A percentile compares a stretch with the other conserved stretches of the same genome.
These are phyloP conservation scores for Mortierella polycephala DNA, from an alignment of 371 early-diverging fungal genomes.

Conservation along the genomic window DNA sequence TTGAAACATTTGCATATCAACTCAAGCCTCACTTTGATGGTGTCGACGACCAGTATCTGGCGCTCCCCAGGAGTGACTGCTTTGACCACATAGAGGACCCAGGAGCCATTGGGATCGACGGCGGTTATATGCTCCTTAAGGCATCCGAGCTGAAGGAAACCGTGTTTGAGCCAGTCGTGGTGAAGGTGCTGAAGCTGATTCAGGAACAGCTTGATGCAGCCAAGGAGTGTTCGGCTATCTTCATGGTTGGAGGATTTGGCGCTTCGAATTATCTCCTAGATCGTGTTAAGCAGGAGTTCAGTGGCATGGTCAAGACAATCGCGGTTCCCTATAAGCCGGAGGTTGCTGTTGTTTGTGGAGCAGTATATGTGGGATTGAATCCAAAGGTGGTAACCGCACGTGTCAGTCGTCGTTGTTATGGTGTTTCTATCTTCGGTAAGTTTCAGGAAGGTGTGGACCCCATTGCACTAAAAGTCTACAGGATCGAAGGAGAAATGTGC, in stretches of 20 bases:
- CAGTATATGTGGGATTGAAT: conserved; percentile 35
- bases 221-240: conserved; percentile 53
- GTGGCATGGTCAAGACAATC: conserved; percentile 16
- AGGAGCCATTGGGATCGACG: conserved; percentile 32
- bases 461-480: not conserved
- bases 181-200: conserved; percentile 58
- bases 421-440: not conserved
- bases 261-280: conserved; percentile 57
- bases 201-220: conserved; percentile 49
- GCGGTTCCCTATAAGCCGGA: conserved; percentile 32
- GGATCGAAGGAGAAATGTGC: conserved; percentile 6
- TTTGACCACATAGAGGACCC: conserved; percentile 55
- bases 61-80: conserved; percentile 55
- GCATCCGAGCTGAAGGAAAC: conserved; percentile 27
- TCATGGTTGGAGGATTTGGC: conserved; percentile 65
- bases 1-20: conserved; percentile 60
- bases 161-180: conserved; percentile 64
- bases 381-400: conserved; percentile 34
- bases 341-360: conserved; percentile 33
- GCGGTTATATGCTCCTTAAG: conserved; percentile 10
- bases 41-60: conserved; percentile 58
- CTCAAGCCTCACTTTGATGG: conserved; percentile 67
- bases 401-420: conserved; percentile 36
- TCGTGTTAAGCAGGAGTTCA: conserved; percentile 50
- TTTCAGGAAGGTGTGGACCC: conserved; percentile 25